Conservation (phyloP, 2,329 filamentous ascomycete species). For the Cladosporium sp. region DNA sequence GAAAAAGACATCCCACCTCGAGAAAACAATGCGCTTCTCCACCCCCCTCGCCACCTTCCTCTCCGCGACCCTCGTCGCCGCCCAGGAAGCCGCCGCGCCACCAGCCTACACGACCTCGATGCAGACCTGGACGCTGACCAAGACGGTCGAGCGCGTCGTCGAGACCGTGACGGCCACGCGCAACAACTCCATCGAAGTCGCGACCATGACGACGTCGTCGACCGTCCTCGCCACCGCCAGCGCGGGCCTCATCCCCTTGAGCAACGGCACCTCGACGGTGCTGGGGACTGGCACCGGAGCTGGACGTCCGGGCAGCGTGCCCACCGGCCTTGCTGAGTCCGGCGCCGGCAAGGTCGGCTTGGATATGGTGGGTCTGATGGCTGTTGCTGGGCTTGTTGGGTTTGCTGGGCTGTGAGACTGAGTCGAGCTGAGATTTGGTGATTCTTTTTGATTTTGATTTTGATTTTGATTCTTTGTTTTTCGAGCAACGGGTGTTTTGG, state of each 20-base stretch:
- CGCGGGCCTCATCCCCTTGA: conserved; percentile 15
- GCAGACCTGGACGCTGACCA: conserved; percentile 30
- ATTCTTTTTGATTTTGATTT: neutral
- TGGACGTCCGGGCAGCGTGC: neutral
- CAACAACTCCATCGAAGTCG: conserved; percentile 12
- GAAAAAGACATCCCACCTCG: neutral
- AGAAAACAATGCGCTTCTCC: conserved; percentile 31
- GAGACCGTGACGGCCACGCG: conserved; percentile 31
- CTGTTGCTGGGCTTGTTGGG: conserved; percentile 2
- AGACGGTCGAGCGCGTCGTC: conserved; percentile 31
- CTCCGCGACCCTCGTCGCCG: conserved; percentile 23
- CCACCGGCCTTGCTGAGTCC: conserved; percentile 4
- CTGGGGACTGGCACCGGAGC: conserved; percentile 19
- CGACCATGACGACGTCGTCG: neutral
- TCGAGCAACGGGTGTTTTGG: conserved; percentile 5
- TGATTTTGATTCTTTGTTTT: conserved; percentile 2
- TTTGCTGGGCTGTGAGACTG: conserved; percentile 8
- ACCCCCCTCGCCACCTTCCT: conserved; percentile 24
- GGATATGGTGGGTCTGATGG: conserved; percentile 11
- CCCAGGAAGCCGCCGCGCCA: conserved; percentile 2
- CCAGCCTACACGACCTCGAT: conserved; percentile 22
- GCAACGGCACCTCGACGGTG: conserved; percentile 20
- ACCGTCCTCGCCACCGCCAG: conserved; percentile 10
- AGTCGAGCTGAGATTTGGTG: neutral
- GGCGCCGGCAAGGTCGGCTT: conserved; percentile 5